Percentiles rank a stretch among this genome's conserved stretches.
Conservation (phyloP, 2,329 filamentous ascomycete genomes). For the Alternaria burnsii region DNA sequence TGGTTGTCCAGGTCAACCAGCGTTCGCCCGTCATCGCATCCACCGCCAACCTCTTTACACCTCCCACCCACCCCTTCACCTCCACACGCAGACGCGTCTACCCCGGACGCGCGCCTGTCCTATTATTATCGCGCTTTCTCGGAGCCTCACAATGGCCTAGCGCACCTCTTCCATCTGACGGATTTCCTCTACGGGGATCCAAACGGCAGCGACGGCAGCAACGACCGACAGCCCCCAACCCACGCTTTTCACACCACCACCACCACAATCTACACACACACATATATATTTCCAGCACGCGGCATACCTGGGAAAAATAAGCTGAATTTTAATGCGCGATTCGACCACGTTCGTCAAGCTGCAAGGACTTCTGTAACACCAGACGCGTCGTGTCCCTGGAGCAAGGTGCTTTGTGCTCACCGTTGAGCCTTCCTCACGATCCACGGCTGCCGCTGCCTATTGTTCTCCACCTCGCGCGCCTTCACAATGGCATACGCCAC, state of each 20-base stretch:
- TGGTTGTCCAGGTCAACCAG: conserved; percentile 31
- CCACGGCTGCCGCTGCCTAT: conserved; percentile 23
- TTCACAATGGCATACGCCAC: conserved; percentile 41
- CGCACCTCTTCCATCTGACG: conserved; percentile 17
- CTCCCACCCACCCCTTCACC: conserved; percentile 17
- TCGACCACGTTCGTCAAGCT: background rate
- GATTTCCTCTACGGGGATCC: conserved; percentile 25
- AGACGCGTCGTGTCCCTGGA: conserved; percentile 20
- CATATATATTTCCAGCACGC: conserved; percentile 6
- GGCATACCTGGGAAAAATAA: background rate
- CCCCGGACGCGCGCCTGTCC: conserved; percentile 28
- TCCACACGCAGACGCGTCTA: conserved; percentile 34
- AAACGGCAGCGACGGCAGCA: conserved; percentile 29
- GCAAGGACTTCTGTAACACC: conserved; percentile 2
- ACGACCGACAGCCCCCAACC: conserved; percentile 21
- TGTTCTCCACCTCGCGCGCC: conserved; percentile 10
- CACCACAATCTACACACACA: conserved; percentile 1
- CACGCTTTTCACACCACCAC: conserved; percentile 2
- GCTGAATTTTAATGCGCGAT: conserved; percentile 7
- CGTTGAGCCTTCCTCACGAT: conserved; percentile 20
- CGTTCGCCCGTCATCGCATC: conserved; percentile 26
- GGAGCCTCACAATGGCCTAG: conserved; percentile 36
- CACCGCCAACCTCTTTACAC: conserved; percentile 46
- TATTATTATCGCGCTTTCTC: conserved; percentile 25
- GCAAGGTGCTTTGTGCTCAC: conserved; percentile 16